Evolutionary conservation across 805 yeast species (phyloP), one percentile per base, ranked within the genome.

Genomic region (Tetrapisispora namnaoensis): DNA sequence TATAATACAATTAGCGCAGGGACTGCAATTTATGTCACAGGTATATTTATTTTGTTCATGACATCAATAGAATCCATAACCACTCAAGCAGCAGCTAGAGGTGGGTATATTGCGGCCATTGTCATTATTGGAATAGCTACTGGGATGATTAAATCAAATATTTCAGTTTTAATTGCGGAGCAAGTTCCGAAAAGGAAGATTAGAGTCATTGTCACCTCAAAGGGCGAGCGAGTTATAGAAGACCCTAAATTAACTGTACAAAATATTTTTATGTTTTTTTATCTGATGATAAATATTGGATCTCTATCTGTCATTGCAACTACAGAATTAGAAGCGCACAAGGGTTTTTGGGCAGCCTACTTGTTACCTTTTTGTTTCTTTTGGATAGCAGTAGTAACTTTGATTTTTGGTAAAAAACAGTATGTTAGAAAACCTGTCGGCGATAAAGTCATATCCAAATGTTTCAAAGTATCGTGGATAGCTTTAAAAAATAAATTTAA

Each of bases 131-230:
- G 91, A 55, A 57, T 83, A 36, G 91, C 88, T 37, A 82, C 93
- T 28, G 93, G 93, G 59, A 83, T 88, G 58, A 85, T 86, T 61
- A 86, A 86, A 65, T 74, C 89, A 37, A 83, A 85, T 59, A 80
- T 85, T 28, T 78, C 88, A 4, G 66, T 63, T 20, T 71, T 86
- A 61, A 80, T 86, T 62, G 90, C 88, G 65, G 86, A 82, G 59
- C 87, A 82, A 67, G 79, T 77, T 61, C 80, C 82, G 38, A 76
- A 79, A 62, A 70, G 76, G 49, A 73, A 75, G 55, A 82, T 80
- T 53, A 78, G 75, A 45, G 78, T 86, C 48, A 75, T 73, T 63
- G 77, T 75, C 3, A 69, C 76, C 49, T 74, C 76, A 54, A 61
- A 71, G 24, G 95, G 95, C 48, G 81, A 80, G 60, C 73, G 74